Percentiles rank a stretch among this genome's conserved stretches.
Conservation (phyloP, 2,329 filamentous ascomycete species). For the Cordyceps cateniannulata region DNA sequence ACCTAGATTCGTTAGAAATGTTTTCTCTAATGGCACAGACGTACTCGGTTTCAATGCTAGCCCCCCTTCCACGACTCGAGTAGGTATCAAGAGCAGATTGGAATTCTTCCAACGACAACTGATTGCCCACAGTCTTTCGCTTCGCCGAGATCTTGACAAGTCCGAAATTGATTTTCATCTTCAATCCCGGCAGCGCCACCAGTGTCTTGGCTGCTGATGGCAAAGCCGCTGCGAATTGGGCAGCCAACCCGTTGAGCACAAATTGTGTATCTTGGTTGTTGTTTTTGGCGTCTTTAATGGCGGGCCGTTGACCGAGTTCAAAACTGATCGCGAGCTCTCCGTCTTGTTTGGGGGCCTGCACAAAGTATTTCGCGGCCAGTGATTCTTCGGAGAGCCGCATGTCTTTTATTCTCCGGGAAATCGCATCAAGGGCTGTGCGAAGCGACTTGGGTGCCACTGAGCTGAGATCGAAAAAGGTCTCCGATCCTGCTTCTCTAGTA, state of each 20-base stretch:
- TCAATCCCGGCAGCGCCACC: conserved; percentile 20
- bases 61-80: conserved; percentile 23
- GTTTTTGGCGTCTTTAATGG: conserved; percentile 3
- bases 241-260: neutral
- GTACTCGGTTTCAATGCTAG: conserved; percentile 23
- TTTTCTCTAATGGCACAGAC: neutral
- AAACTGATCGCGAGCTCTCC: conserved; percentile 17
- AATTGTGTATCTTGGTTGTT: neutral
- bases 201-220: conserved; percentile 19
- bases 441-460: conserved; percentile 20
- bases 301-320: conserved; percentile 21
- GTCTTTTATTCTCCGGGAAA: conserved; percentile 28
- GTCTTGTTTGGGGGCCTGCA: conserved; percentile 19
- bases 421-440: conserved; percentile 21
- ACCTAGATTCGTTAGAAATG: neutral
- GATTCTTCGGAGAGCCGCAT: conserved; percentile 23
- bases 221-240: conserved; percentile 18
- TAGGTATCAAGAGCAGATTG: conserved; percentile 21
- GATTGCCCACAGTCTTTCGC: conserved; percentile 19
- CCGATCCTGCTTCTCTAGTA: conserved; percentile 12
- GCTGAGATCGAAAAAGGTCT: conserved; percentile 20
- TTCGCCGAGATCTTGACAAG: conserved; percentile 21
- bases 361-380: conserved; percentile 20
- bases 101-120: conserved; percentile 22
- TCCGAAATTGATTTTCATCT: conserved; percentile 29